These are phyloP conservation scores for Aspergillus homomorphus DNA, from an alignment of 495 filamentous ascomycete genomes.

Conservation along the genomic window DNA sequence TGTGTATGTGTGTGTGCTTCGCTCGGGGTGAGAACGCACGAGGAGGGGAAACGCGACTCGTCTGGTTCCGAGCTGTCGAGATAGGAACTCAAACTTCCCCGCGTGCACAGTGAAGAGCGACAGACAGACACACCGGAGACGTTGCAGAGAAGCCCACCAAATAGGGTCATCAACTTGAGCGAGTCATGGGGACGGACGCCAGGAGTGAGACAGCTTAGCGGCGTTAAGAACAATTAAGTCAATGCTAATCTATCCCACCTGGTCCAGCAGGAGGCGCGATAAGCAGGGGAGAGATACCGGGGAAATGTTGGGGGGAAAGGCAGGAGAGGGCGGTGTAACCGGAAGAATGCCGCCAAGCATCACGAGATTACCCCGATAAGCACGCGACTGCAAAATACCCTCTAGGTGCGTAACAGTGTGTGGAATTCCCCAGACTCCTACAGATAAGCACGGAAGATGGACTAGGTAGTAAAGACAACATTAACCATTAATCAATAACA, in stretches of 20 bases:
- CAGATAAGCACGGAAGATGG: conserved; percentile 14
- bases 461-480: conserved; percentile 7
- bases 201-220: not conserved
- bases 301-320: not conserved
- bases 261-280: not conserved
- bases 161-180: not conserved
- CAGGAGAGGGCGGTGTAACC: conserved; percentile 1
- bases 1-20: not conserved
- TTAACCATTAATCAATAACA: conserved; percentile 11
- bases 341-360: conserved; percentile 2
- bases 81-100: not conserved
- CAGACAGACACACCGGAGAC: not conserved
- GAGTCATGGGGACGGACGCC: not conserved
- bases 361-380: conserved; percentile 6
- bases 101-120: not conserved
- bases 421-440: conserved; percentile 34
- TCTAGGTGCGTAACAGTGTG: not conserved
- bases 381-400: not conserved
- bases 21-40: not conserved
- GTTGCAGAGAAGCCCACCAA: not conserved
- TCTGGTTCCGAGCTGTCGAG: not conserved
- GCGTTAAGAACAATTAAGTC: not conserved
- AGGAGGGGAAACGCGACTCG: not conserved
- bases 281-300: not conserved
- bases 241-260: not conserved